Evolutionary conservation across 1,284 basidiomycete genomes (phyloP), one percentile per base, ranked within the genome.

Genomic region (Fomitopsis betulina): DNA sequence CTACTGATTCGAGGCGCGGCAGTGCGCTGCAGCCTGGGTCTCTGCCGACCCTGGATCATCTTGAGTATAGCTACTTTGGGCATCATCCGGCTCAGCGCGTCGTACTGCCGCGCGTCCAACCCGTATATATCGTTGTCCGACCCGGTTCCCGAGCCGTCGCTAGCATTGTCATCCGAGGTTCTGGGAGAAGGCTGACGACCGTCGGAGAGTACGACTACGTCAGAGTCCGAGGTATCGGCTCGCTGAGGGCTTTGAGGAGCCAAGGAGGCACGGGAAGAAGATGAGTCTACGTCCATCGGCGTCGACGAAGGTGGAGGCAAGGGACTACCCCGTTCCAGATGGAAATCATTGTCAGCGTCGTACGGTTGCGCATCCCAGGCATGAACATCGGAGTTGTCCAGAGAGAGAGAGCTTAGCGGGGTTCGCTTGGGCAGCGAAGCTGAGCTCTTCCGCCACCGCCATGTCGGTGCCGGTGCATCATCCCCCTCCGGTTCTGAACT

Each of bases 21-120:
- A 3, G 25, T n/a, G 10, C 56, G 58, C 49, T 27, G 54, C 13
- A 52, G 33, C 33, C 8, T 50, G 9, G 57, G 19, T 33, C 38
- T 38, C 23, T 38, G 21, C 7, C n/a, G 32, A 19, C 58, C 56
- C 45, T 62, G 40, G 17, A 58, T 25, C 33, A 60, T 59, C 42
- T 54, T 51, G 27, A 57, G 55, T 39, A 63, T 57, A 52, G 64
- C 54, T 19, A 61, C 57, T 0, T 17, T 42, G 23, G 67, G 67
- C 62, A 65, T 60, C 65, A 68, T 65, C 15, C 59, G 56, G 21
- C 53, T 8, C 13, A 67, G 60, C 6, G 55, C 63, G 38, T 59
- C 59, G 56, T 59, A 27, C 19, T 54, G 45, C 49, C 40, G 43
- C n/a, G 60, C 59, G 42, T 62, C 55, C 39, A 33, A 45, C 25